Evolutionary conservation across 208 protist genomes (phyloP), one percentile per base, ranked within the genome.

Genomic region (Trypanosoma lewisi): DNA sequence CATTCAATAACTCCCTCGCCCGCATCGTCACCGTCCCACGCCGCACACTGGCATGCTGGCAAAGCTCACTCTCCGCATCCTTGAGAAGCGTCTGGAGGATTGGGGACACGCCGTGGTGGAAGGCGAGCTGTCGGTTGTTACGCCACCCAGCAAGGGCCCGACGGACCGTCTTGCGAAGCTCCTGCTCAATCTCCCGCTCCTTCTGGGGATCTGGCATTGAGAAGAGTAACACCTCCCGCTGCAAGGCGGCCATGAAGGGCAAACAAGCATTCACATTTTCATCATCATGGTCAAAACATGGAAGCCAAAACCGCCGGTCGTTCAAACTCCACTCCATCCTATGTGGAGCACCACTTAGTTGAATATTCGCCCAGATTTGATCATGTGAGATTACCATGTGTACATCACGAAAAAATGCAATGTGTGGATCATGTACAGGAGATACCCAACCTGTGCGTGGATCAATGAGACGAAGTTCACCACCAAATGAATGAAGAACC

Each of bases 311-410:
- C 11, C 68, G 61, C 14, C 64, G 52, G 56, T 82, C 72, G 33
- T 73, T 21, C 7, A 94, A 59, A 56, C 82, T 82, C 87, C 87
- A 94, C 28, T 72, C 75, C 87, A 94, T 94, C 68, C 82, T 76
- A 58, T 90, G 83, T 30, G 87, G 84, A 19, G 82, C 57, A 0
- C 84, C 87, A 48, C 80, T 88, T 34, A 91, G 55, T 77, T 94
- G 87, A 42, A 83, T 65, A 60, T 94, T 94, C 14, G 80, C 82
- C 83, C 84, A 94, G 7, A 91, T 4, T 65, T 94, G 87, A 67
- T 89, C 70, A 34, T 90, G 84, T 31, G 84, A 91, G 19, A 91
- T 19, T 50, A 94, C 82, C 63, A 83, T 75, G 60, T 78, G 71
- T 17, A 94, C 82, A 55, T 94, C 87, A 33, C 60, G 67, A 45